Percentiles rank a stretch among this genome's conserved stretches.
phyloP scores from a whole-genome alignment of 129 eudicot genomes.

The Flaveria ramosissima region DNA sequence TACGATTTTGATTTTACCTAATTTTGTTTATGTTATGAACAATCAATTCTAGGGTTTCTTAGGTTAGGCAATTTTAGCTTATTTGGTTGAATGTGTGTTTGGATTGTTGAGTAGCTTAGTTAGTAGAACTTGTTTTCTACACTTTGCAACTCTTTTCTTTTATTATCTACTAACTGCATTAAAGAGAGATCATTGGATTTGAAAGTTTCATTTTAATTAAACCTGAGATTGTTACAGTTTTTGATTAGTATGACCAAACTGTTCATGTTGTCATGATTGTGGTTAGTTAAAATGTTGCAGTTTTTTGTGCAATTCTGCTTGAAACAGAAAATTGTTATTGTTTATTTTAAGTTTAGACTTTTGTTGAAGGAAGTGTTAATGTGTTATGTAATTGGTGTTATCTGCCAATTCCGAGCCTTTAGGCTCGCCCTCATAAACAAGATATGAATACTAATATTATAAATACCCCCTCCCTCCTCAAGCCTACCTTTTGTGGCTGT shows the following conservation, averaged over 20 bases:
- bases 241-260: neutral
- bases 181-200: conserved; percentile 1
- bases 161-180: neutral
- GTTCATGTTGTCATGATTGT: neutral
- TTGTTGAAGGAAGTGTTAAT: too few species aligned
- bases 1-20: conserved; percentile 21
- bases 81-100: conserved; percentile 9
- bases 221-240: neutral
- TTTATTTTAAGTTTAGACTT: neutral
- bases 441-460: too few species aligned
- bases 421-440: too few species aligned
- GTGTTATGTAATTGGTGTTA: too few species aligned
- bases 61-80: neutral
- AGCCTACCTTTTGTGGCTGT: too few species aligned
- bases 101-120: too few species aligned
- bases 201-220: neutral
- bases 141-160: too few species aligned
- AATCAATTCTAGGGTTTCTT: conserved; percentile 28
- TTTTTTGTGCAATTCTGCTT: neutral
- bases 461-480: too few species aligned
- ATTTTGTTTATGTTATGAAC: conserved; percentile 1
- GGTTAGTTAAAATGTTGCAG: neutral
- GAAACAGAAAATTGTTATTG: neutral
- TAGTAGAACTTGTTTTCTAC: too few species aligned
- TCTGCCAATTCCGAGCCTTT: too few species aligned